phyloP scores from a whole-genome alignment of 768 basidiomycete species.

The Leucosporidium scottii region DNA sequence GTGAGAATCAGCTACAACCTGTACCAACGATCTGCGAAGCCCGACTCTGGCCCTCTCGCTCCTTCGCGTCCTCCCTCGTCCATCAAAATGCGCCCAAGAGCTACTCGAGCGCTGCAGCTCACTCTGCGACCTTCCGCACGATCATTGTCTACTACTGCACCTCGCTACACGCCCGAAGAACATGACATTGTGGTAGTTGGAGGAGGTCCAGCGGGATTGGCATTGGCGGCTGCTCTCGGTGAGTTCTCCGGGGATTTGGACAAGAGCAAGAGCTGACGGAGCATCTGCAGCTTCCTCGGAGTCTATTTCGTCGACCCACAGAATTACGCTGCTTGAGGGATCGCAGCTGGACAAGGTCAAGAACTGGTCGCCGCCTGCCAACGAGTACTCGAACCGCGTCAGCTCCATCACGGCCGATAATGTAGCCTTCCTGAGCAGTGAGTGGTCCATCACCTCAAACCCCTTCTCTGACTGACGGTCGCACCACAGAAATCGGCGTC shows the following conservation, averaged over 20 bases:
- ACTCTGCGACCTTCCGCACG: too few relatives aligned
- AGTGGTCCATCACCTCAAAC: constrained; percentile 1
- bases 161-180: constrained; percentile 33
- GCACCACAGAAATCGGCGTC: constrained; percentile 52
- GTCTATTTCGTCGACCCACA: constrained; percentile 50
- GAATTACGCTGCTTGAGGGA: constrained; percentile 72
- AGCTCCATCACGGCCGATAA: constrained; percentile 77
- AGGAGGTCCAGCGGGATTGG: constrained; percentile 84
- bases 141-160: too few relatives aligned
- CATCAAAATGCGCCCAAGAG: too few relatives aligned
- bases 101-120: too few relatives aligned
- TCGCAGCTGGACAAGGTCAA: constrained; percentile 62
- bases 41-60: too few relatives aligned
- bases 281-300: constrained; percentile 47
- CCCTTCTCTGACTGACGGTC: background rate
- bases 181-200: constrained; percentile 91
- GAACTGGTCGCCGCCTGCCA: constrained; percentile 56
- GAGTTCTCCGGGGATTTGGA: background rate
- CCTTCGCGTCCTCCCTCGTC: too few relatives aligned
- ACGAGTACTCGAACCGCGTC: constrained; percentile 70
- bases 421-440: constrained; percentile 60
- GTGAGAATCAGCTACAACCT: too few relatives aligned
- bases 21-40: too few relatives aligned
- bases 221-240: constrained; percentile 82
- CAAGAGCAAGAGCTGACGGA: background rate